Evolutionary conservation across 139 green algal genomes (phyloP), one percentile per base, ranked within the genome.

Genomic region (Dunaliella primolecta): DNA sequence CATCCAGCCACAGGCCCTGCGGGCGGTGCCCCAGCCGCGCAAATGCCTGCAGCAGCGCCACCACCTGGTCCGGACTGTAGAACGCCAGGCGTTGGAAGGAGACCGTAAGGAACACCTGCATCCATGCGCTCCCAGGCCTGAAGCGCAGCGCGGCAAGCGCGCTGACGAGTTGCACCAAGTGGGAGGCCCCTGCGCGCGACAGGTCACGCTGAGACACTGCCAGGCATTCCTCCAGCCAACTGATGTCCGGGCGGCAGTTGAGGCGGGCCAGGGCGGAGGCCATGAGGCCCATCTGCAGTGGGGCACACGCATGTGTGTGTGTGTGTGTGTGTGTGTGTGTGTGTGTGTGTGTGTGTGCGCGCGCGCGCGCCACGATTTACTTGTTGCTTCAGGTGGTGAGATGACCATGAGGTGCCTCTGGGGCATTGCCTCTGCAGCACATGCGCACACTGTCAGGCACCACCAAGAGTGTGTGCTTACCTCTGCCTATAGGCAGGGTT

Each of bases 31-130:
- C 86, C 55, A 92, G 77, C 11, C 34, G 24, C 31, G 83, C 71
- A 36, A 88, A 71, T 15, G 80, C 72, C 30, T 38, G 71, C 20
- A 87, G 85, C n/a, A 81, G 27, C 31, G 56, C 23, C 36, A 85
- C 85, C 25, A 82, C 36, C 83, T 89, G 84, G n/a, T 86, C 34
- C 1, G 86, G 78, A 30, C 32, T 84, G 76, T 33, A 36, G 46
- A 83, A 91, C 72, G 33, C 56, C 35, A 77, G 84, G 55, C 46
- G 81, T 84, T 85, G 46, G 35, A 88, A 88, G 56, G 85, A 81
- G 33, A 81, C 85, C n/a, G 33, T 80, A 11, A 80, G 30, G 75
- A 80, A 80, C 24, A 80, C 81, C 75, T 86, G 81, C 71, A 91
- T 31, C 88, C 88, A 91, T 0, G 38, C 74, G 35, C 80, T 85